Evolutionary conservation across 2,329 filamentous ascomycete species (phyloP), one percentile per base, ranked within the genome.

Genomic region (Trichoderma gracile): DNA sequence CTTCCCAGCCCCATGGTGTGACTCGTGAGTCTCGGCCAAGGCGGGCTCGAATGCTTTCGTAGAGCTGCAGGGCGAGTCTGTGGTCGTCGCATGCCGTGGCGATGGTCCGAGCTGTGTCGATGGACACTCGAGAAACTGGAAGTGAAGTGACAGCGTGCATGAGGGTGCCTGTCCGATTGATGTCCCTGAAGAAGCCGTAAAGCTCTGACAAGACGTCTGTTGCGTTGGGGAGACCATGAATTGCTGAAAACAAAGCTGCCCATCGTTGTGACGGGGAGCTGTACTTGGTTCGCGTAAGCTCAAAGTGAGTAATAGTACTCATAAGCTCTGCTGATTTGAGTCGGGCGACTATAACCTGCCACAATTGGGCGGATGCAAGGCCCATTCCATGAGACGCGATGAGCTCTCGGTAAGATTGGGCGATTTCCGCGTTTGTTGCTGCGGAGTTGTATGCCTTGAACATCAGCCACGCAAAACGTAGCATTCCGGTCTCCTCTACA

Each of bases 1-100:
- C 56, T 15, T 69, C 69, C 75, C 76, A 79, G 17, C 70, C 56
- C 72, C 76, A 76, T 4, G 69, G 54, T 30, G 64, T 43, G 25
- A 56, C n/a, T 30, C 49, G 45, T 7, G 12, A 7, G 8, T 42
- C 59, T 6, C 45, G 53, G 14, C 45, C 40, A 0, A 52, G 53
- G 14, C 67, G 67, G 17, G 45, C 23, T 19, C 66, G 58, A n/a
- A 68, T 53, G 2, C 61, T 54, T 27, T 69, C 61, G 65, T 73
- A 70, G 12, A 76, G 64, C 5, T 49, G 33, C 14, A 75, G 54
- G 1, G 73, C 75, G 17, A 69, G 63, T 5, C 49, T 60, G 60
- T 76, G 69, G 52, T 76, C 69, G 17, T 66, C 47, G 59, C 69
- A 68, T 21, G 65, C 67, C 12, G 30, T 38, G 4, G 69, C 70